phyloP scores from a whole-genome alignment of 129 eudicot species.

The sunflower (Helianthus annuus) region HanXRQr2.0-SUNRISE NC_035443.2:116802541-116803040 shows the following conservation, averaged over 20 bases:
- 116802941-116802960: constrained; percentile 43
- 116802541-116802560: too few species aligned
- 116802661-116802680: too few species aligned
- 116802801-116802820: not conserved
- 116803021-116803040: constrained; percentile 41
- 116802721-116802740: not conserved
- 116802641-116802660: too few species aligned
- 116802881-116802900: constrained; percentile 36
- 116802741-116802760: not conserved
- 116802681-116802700: too few species aligned
- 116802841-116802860: constrained; percentile 31
- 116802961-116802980: constrained; percentile 44
- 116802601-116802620: too few species aligned
- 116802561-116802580: too few species aligned
- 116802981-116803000: constrained; percentile 36
- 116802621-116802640: too few species aligned
- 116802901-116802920: constrained; percentile 31
- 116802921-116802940: constrained; percentile 28
- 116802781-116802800: not conserved
- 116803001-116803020: not conserved
- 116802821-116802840: not conserved
- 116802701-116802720: too few species aligned
- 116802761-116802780: not conserved
- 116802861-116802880: constrained; percentile 43
- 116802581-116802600: too few species aligned